phyloP scores from a whole-genome alignment of 2,329 filamentous ascomycete genomes.

The Ophiostoma sp. region DNA sequence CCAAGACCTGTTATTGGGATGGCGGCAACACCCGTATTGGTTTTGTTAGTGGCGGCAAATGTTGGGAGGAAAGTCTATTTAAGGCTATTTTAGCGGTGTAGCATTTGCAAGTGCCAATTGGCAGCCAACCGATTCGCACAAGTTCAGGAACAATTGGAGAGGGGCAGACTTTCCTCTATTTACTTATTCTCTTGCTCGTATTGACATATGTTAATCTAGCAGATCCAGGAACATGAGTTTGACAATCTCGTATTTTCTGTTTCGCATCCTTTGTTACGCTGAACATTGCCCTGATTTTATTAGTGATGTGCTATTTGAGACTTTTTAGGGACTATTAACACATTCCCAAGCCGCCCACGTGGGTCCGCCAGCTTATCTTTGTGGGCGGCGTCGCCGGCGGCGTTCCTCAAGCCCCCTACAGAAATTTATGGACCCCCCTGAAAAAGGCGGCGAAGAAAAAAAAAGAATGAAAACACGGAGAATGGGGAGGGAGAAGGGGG shows the following conservation, averaged over 20 bases:
- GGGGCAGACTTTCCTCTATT: background rate
- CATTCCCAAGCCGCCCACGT: constrained; percentile 12
- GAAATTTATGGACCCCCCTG: background rate
- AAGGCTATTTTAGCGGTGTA: background rate
- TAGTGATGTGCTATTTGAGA: background rate
- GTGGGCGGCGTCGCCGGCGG: background rate
- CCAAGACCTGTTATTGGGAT: background rate
- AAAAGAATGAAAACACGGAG: background rate
- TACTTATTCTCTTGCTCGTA: background rate
- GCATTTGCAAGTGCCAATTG: background rate
- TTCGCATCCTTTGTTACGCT: background rate
- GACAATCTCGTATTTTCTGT: background rate
- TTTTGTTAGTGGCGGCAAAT: background rate
- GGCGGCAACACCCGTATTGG: background rate
- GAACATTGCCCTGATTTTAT: background rate
- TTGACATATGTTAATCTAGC: background rate
- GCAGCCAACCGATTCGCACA: constrained; percentile 1
- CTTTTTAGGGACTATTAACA: background rate
- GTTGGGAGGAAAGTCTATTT: background rate
- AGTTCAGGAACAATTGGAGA: background rate
- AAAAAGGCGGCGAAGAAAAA: background rate
- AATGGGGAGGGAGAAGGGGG: background rate
- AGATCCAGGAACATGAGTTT: background rate
- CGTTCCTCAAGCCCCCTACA: background rate
- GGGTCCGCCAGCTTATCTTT: constrained; percentile 17